A percentile compares a stretch with the other conserved stretches of the same genome.
phyloP scores from a whole-genome alignment of 2,329 filamentous ascomycete genomes.

The Lachnellula arida region DNA sequence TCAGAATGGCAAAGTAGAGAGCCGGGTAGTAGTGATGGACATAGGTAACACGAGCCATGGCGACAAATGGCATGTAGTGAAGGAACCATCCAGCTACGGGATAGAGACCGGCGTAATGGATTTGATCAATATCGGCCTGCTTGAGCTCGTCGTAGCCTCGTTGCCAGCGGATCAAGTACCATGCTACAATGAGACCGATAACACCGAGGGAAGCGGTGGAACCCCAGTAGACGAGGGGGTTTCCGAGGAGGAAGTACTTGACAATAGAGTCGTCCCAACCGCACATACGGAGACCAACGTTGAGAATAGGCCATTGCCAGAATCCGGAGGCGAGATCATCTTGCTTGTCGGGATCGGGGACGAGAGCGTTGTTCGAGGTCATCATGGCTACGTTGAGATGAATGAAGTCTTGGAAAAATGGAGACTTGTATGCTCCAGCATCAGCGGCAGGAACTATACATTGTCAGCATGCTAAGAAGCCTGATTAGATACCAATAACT shows the following conservation, averaged over 20 bases:
- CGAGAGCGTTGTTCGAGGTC: conserved; percentile 98
- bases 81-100: conserved; percentile 91
- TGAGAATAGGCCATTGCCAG: conserved; percentile 97
- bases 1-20: conserved; percentile 92
- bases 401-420: conserved; percentile 95
- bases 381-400: conserved; percentile 99
- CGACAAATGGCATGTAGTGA: conserved; percentile 91
- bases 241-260: conserved; percentile 98
- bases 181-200: conserved; percentile 67
- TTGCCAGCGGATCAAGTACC: conserved; percentile 94
- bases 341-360: conserved; percentile 97
- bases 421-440: conserved; percentile 89
- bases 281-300: conserved; percentile 97
- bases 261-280: conserved; percentile 93
- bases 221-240: conserved; percentile 94
- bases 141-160: conserved; percentile 84
- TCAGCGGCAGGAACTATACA: conserved; percentile 75
- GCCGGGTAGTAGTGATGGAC: conserved; percentile 99
- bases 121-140: conserved; percentile 78
- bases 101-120: conserved; percentile 91
- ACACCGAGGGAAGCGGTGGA: conserved; percentile 74
- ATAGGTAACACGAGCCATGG: conserved; percentile 98
- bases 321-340: conserved; percentile 94
- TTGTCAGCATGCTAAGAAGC: conserved; percentile 31
- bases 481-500: conserved; percentile 36